Evolutionary conservation across 306 rosid species (phyloP).

Genomic region (Alnus glutinosa): DNA sequence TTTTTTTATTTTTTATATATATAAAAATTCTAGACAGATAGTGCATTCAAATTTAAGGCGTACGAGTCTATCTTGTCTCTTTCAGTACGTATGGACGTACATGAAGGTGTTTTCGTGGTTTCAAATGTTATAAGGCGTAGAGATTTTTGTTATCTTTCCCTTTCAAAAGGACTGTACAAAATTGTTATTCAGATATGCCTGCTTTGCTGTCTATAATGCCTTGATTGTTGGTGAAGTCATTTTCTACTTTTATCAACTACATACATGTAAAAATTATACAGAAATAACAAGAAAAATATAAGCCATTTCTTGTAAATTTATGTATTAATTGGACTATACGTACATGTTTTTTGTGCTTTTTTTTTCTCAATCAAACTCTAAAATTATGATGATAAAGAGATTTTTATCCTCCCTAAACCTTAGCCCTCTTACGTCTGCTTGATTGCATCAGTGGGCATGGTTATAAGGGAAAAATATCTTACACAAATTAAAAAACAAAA

Average conservation of each 20-base stretch:
- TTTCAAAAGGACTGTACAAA: background rate
- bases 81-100: background rate
- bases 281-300: background rate
- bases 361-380: too few species aligned
- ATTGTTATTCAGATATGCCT: background rate
- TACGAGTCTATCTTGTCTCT: background rate
- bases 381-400: too few species aligned
- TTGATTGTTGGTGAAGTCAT: too few species aligned
- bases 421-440: too few species aligned
- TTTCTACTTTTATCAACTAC: background rate
- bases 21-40: background rate
- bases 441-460: too few species aligned
- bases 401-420: too few species aligned
- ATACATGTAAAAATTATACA: background rate
- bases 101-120: background rate
- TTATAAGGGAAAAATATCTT: too few species aligned
- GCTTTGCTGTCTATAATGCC: background rate
- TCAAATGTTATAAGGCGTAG: background rate
- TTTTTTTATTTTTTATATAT: background rate
- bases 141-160: background rate
- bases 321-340: background rate
- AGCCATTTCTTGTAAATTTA: background rate
- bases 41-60: conserved; percentile 1
- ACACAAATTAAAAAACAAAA: too few species aligned
- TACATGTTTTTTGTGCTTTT: too few species aligned